phyloP scores from a whole-genome alignment of 352 stramenopile species.

The Hyaloperonospora brassicae region DNA sequence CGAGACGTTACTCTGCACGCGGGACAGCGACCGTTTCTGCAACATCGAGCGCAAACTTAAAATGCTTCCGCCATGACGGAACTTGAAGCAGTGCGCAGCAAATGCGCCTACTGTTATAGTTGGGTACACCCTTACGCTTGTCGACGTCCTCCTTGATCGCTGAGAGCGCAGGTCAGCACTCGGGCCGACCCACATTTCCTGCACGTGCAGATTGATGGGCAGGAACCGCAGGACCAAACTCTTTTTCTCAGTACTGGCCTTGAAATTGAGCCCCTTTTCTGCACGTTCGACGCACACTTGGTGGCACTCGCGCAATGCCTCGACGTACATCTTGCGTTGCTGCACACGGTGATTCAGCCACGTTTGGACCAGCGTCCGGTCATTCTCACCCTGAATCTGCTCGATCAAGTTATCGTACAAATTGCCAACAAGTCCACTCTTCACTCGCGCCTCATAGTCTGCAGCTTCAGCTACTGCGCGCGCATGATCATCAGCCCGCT shows the following conservation, averaged over 20 bases:
- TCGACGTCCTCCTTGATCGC: constrained; percentile 48
- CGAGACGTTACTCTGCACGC: constrained; percentile 37
- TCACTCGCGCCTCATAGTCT: constrained; percentile 57
- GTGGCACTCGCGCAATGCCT: constrained; percentile 59
- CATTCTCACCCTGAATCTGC: constrained; percentile 77
- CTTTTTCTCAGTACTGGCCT: constrained; percentile 80
- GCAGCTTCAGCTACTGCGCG: constrained; percentile 42
- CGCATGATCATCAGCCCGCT: constrained; percentile 45
- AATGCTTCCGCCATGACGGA: constrained; percentile 67
- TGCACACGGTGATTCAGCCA: constrained; percentile 71
- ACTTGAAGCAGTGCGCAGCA: constrained; percentile 75
- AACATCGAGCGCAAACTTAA: constrained; percentile 51
- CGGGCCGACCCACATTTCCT: constrained; percentile 80
- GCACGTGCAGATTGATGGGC: constrained; percentile 76
- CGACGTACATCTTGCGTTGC: constrained; percentile 60
- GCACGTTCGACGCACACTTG: constrained; percentile 59
- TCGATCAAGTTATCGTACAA: constrained; percentile 82
- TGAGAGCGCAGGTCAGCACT: constrained; percentile 61
- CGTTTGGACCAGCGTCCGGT: constrained; percentile 53
- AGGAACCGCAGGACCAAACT: constrained; percentile 63
- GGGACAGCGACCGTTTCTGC: constrained; percentile 48
- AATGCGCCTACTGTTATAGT: constrained; percentile 75
- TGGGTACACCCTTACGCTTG: constrained; percentile 52
- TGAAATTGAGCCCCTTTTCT: constrained; percentile 69
- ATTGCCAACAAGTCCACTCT: constrained; percentile 46